A percentile compares a stretch with the other conserved stretches of the same genome.
Evolutionary conservation across 148 eudicot species (phyloP).

Genomic region (Agrostemma githago): DNA sequence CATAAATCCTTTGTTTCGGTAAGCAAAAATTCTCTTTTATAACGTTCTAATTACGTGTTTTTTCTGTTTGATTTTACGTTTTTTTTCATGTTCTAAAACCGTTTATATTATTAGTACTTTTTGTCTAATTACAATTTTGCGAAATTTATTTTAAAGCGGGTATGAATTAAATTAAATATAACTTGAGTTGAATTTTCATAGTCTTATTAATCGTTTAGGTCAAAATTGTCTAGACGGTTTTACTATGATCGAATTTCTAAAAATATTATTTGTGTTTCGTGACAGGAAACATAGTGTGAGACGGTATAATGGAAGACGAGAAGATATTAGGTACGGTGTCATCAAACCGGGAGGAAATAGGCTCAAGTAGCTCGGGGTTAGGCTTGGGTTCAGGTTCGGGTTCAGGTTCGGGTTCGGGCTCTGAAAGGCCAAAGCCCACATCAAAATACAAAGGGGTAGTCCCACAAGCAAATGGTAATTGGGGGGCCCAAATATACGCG

Average conservation of each 20-base stretch:
- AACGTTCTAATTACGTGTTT: neutral
- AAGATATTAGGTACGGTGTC: neutral
- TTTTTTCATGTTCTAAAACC: no score
- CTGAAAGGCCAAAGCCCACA: conserved; percentile 1
- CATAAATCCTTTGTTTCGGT: neutral
- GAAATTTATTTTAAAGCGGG: no score
- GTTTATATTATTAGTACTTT: no score
- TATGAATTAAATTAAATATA: no score
- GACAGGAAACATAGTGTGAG: no score
- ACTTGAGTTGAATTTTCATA: no score
- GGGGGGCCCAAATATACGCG: conserved; percentile 54
- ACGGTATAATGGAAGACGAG: neutral
- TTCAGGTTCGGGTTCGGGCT: conserved; percentile 9
- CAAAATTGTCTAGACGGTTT: no score
- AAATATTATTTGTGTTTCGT: no score
- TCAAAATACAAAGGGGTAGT: conserved; percentile 38
- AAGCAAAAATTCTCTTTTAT: neutral
- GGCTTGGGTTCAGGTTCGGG: conserved; percentile 3
- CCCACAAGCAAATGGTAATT: conserved; percentile 43
- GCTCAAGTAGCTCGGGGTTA: conserved; percentile 10
- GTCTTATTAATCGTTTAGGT: no score
- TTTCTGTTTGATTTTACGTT: no score
- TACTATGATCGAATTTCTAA: no score
- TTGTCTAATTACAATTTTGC: no score
- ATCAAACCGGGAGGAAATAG: neutral